These are phyloP conservation scores for Trypanosoma caninum DNA, from an alignment of 208 protist species.

Conservation along the genomic window DNA sequence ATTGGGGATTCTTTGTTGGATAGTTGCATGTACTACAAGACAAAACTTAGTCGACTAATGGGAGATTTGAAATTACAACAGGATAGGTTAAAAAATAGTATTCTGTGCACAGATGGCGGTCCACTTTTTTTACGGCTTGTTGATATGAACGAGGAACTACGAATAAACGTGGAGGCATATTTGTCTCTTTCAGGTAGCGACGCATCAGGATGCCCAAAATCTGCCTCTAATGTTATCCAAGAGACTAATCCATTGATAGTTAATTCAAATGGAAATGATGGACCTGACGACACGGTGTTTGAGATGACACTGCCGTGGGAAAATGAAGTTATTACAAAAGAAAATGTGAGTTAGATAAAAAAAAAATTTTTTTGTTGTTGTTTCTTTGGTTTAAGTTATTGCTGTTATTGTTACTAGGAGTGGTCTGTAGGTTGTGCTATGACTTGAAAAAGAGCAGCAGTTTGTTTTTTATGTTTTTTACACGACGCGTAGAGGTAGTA, in stretches of 20 bases:
- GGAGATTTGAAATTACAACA: constrained; percentile 27
- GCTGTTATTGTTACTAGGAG: no score
- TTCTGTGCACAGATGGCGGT: constrained; percentile 28
- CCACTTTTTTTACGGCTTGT: constrained; percentile 27
- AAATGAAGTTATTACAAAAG: constrained; percentile 25
- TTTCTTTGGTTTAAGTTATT: no score
- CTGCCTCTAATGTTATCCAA: neutral
- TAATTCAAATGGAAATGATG: neutral
- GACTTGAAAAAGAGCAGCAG: no score
- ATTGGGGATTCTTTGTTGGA: constrained; percentile 58
- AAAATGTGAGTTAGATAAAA: no score
- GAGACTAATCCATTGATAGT: neutral
- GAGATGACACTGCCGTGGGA: constrained; percentile 56
- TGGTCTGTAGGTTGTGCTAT: no score
- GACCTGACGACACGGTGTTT: constrained; percentile 27
- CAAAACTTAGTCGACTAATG: constrained; percentile 46
- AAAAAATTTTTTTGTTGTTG: constrained; percentile 11
- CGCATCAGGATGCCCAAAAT: constrained; percentile 8
- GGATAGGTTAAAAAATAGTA: constrained; percentile 30
- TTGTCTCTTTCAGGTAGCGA: constrained; percentile 8
- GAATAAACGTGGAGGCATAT: constrained; percentile 23
- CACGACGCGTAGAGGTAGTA: no score
- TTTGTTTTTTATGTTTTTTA: no score
- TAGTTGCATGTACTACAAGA: constrained; percentile 73
- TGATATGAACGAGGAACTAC: constrained; percentile 31